Evolutionary conservation across 2,329 filamentous ascomycete species (phyloP).

Genomic region (Bipolaris sorokiniana): DNA sequence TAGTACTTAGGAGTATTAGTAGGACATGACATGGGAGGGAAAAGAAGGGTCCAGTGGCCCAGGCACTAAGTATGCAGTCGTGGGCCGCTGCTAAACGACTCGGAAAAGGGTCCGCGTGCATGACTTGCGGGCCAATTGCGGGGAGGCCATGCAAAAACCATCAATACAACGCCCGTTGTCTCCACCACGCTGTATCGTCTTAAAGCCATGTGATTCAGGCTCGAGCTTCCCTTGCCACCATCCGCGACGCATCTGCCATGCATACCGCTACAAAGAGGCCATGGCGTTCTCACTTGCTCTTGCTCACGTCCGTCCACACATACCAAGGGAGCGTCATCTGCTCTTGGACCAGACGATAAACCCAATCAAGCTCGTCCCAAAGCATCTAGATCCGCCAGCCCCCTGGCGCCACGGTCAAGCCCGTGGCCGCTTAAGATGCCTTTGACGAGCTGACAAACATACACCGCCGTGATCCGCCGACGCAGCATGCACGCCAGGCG

Average conservation of each 20-base stretch:
- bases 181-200: slow-evolving; percentile 14
- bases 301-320: slow-evolving; percentile 1
- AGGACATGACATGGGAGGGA: neutral
- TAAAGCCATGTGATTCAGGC: slow-evolving; percentile 34
- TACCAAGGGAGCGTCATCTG: slow-evolving; percentile 1
- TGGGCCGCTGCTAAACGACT: slow-evolving; percentile 4
- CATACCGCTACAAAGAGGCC: slow-evolving; percentile 4
- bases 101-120: slow-evolving; percentile 4
- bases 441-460: slow-evolving; percentile 9
- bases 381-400: neutral
- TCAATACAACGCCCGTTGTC: slow-evolving; percentile 17
- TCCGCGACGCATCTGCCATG: slow-evolving; percentile 4
- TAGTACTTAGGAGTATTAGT: too few species aligned
- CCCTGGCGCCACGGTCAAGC: neutral
- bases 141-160: slow-evolving; percentile 16
- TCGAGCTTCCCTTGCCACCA: slow-evolving; percentile 8
- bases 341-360: neutral
- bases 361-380: neutral
- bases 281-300: slow-evolving; percentile 37
- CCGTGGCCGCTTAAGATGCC: slow-evolving; percentile 7
- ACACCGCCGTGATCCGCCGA: slow-evolving; percentile 26
- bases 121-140: slow-evolving; percentile 1
- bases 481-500: slow-evolving; percentile 7
- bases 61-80: slow-evolving; percentile 11
- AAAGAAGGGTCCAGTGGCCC: slow-evolving; percentile 4